These are phyloP conservation scores for Zygosaccharomyces pseudobailii DNA, from an alignment of 1,139 yeast species.

Conservation along the genomic window DNA sequence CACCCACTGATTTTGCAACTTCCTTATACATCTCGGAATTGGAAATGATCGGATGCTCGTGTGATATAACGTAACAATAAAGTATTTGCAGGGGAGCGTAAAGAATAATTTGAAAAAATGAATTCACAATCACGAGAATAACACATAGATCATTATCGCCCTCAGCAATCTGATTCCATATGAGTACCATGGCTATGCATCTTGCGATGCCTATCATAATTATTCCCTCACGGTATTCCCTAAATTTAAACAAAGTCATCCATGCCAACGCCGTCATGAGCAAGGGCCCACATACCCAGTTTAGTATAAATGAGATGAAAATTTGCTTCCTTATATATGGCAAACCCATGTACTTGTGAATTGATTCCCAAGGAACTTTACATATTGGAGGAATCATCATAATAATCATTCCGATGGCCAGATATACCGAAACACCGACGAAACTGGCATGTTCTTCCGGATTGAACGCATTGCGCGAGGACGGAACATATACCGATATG, in stretches of 20 bases:
- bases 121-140: slow-evolving; percentile 48
- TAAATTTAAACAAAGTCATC: slow-evolving; percentile 46
- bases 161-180: slow-evolving; percentile 58
- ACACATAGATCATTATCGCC: slow-evolving; percentile 54
- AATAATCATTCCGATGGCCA: slow-evolving; percentile 49
- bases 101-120: slow-evolving; percentile 48
- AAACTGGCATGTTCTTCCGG: slow-evolving; percentile 5
- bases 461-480: slow-evolving; percentile 11
- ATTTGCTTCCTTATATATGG: slow-evolving; percentile 36
- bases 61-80: slow-evolving; percentile 41
- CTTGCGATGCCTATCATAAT: slow-evolving; percentile 58
- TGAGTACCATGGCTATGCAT: slow-evolving; percentile 60
- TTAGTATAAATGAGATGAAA: slow-evolving; percentile 41
- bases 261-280: slow-evolving; percentile 56
- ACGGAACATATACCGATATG: slow-evolving; percentile 12
- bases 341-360: slow-evolving; percentile 28
- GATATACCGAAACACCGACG: slow-evolving; percentile 36
- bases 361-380: slow-evolving; percentile 47
- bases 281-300: slow-evolving; percentile 57
- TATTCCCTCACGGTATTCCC: slow-evolving; percentile 49
- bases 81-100: slow-evolving; percentile 53
- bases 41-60: slow-evolving; percentile 17
- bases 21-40: slow-evolving; percentile 35
- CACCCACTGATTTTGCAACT: slow-evolving; percentile 50
- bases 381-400: no score